Evolutionary conservation across 106 monocot genomes (phyloP), one percentile per base, ranked within the genome.

Genomic region (Hemerocallis citrina): DNA sequence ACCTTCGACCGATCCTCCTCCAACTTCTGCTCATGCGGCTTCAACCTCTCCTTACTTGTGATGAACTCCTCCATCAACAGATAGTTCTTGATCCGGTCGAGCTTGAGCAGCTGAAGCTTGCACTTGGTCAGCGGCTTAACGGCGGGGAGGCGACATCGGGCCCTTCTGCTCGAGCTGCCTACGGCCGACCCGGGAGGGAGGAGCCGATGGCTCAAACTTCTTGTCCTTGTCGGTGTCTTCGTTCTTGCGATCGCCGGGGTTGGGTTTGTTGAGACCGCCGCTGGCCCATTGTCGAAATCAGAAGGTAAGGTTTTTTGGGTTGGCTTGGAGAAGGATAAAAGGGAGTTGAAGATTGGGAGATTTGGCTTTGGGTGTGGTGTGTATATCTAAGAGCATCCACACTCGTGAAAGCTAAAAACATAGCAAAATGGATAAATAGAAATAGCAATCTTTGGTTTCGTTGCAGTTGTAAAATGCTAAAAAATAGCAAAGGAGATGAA

Each of bases 11-110:
- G n/a, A n/a, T n/a, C n/a, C n/a, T n/a, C n/a, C n/a, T n/a, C n/a
- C n/a, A n/a, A n/a, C n/a, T n/a, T n/a, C n/a, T n/a, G n/a, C n/a
- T n/a, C n/a, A n/a, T n/a, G n/a, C n/a, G n/a, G n/a, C n/a, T n/a
- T n/a, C n/a, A n/a, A n/a, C n/a, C n/a, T n/a, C n/a, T n/a, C n/a
- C n/a, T n/a, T n/a, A 56, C 61, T 82, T 28, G 71, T 69, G 15
- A 89, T 84, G 54, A 89, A 89, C 72, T 89, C 89, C 77, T 84
- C 89, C 89, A 89, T 84, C 41, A 89, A 59, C 28, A 84, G 74
- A 48, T 84, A 89, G 61, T 89, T 80, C 77, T 89, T 89, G 77
- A 89, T 79, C 54, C 84, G 66, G 68, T 89, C 89, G 42, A 89
- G 74, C 75, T 89, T 84, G 42, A 89, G 77, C 12, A 84, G 74